A percentile compares a stretch with the other conserved stretches of the same genome.
These are phyloP conservation scores for Jamesozyma spencerorum DNA, from an alignment of 805 yeast genomes.

Conservation along the genomic window DNA sequence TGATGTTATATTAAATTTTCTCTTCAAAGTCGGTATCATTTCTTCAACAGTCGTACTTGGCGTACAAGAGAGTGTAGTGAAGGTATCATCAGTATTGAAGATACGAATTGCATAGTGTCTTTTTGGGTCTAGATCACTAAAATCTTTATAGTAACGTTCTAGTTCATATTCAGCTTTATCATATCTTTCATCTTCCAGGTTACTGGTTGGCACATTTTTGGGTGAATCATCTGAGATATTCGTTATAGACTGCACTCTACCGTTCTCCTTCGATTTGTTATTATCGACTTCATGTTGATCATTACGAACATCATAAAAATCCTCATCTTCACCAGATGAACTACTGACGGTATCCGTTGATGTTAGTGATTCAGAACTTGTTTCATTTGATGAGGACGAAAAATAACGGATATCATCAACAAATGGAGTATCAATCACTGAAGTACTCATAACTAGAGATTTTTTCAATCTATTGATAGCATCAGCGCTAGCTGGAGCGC, in stretches of 20 bases:
- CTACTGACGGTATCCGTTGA: slow-evolving; percentile 1
- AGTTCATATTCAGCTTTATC: slow-evolving; percentile 33
- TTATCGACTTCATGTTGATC: slow-evolving; percentile 1
- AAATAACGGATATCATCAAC: neutral
- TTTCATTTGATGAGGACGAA: slow-evolving; percentile 2
- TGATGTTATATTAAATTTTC: slow-evolving; percentile 65
- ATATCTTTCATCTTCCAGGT: slow-evolving; percentile 23
- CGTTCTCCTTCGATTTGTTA: neutral
- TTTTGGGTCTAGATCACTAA: slow-evolving; percentile 26
- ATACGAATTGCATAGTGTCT: slow-evolving; percentile 47
- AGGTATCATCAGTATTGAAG: slow-evolving; percentile 76
- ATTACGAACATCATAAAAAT: slow-evolving; percentile 7
- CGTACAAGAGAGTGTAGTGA: slow-evolving; percentile 70
- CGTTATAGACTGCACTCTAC: neutral
- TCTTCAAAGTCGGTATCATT: slow-evolving; percentile 57
- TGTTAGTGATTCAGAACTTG: neutral
- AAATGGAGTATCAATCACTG: neutral
- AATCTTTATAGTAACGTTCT: slow-evolving; percentile 31
- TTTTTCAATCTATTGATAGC: neutral
- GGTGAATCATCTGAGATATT: neutral
- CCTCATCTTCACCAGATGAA: slow-evolving; percentile 7
- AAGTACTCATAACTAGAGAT: slow-evolving; percentile 1
- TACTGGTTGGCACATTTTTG: neutral
- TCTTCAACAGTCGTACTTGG: slow-evolving; percentile 71
- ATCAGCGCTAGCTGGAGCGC: slow-evolving; percentile 3